Conservation (phyloP, 2,329 filamentous ascomycete genomes). For the Sarocladium kiliense region DNA sequence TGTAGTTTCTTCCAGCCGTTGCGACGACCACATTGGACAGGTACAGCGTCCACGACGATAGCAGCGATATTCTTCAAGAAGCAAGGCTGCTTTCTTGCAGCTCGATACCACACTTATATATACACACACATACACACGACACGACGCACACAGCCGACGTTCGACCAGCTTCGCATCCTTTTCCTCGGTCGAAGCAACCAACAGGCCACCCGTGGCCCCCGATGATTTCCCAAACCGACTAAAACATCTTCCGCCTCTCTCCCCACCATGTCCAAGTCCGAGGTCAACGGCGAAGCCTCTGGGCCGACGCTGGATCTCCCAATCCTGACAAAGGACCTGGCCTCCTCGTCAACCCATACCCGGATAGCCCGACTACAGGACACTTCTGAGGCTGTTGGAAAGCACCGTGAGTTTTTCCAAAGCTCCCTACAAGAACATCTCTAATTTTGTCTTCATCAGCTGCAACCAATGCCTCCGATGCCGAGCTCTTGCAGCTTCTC, state of each 20-base stretch:
- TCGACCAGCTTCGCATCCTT: neutral
- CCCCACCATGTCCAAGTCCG: constrained; percentile 29
- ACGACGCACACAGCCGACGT: no score
- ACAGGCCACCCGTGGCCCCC: constrained; percentile 19
- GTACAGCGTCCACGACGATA: neutral
- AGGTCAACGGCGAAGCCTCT: constrained; percentile 37
- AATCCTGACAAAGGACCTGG: constrained; percentile 44
- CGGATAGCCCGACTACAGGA: constrained; percentile 49
- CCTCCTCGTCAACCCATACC: constrained; percentile 56
- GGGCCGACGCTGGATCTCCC: constrained; percentile 43
- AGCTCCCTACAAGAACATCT: no score
- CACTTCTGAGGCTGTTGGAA: neutral
- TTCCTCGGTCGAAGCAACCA: neutral
- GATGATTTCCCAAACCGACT: constrained; percentile 20
- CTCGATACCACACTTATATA: neutral
- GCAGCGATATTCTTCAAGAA: neutral
- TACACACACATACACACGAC: no score
- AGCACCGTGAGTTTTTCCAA: constrained; percentile 1
- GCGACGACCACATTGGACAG: neutral
- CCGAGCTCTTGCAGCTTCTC: constrained; percentile 61
- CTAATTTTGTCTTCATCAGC: neutral
- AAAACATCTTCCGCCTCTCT: neutral
- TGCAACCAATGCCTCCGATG: constrained; percentile 7
- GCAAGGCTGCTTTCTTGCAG: neutral
- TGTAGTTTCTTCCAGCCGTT: neutral